Evolutionary conservation across 73 alveolate genomes (phyloP).

Genomic region (Paramecium biaurelia): DNA sequence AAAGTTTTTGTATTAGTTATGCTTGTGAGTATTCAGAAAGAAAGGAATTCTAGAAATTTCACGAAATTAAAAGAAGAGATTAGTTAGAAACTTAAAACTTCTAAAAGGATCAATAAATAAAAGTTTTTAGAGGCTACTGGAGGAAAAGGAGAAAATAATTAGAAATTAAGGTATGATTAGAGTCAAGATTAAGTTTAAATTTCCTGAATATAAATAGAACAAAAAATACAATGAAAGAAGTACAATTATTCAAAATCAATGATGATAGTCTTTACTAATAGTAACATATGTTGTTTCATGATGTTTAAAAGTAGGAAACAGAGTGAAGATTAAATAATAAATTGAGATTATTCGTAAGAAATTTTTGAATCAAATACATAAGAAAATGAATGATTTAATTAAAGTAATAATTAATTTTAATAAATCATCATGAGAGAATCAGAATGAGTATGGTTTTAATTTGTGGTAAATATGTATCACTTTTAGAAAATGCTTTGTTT

Average conservation of each 20-base stretch:
- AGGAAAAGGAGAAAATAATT: neutral
- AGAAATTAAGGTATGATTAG: neutral
- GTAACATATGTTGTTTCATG: neutral
- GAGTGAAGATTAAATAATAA: neutral
- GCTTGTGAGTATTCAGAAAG: neutral
- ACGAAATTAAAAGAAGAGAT: neutral
- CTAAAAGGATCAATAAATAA: neutral
- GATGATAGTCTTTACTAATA: neutral
- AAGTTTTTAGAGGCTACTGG: neutral
- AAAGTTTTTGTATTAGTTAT: neutral
- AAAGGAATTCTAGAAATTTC: neutral
- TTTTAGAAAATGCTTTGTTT: neutral
- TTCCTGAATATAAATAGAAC: neutral
- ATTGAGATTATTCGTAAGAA: neutral
- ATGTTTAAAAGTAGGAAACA: neutral
- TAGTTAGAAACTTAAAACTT: neutral
- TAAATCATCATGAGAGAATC: neutral
- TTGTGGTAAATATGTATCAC: neutral
- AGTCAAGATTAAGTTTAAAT: neutral
- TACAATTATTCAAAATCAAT: neutral
- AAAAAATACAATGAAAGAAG: neutral
- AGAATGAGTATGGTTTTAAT: neutral
- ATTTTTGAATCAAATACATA: neutral
- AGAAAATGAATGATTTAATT: neutral
- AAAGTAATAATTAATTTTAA: neutral